Evolutionary conservation across 306 rosid genomes (phyloP).

Genomic region (Amphicarpaea edgeworthii): DNA sequence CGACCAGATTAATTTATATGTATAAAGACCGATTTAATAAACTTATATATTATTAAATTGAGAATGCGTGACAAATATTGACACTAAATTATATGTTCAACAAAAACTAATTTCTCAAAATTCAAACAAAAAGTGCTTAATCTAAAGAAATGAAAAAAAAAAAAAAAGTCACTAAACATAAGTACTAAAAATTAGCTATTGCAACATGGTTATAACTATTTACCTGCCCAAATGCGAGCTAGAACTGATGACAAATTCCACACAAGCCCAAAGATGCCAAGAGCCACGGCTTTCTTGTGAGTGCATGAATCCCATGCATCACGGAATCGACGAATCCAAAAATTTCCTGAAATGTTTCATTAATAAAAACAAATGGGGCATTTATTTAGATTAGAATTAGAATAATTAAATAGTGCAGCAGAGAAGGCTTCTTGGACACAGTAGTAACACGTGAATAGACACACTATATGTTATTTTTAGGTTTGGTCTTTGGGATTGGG

Average conservation of each 20-base stretch:
- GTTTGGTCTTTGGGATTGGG: constrained; percentile 31
- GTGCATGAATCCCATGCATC: constrained; percentile 91
- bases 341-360: constrained; percentile 61
- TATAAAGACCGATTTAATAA: no score
- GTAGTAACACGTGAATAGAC: not conserved
- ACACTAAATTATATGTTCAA: no score
- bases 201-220: not conserved
- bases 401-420: not conserved
- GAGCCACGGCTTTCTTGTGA: constrained; percentile 75
- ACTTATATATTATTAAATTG: no score
- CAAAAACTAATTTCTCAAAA: not conserved
- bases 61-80: no score
- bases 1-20: no score
- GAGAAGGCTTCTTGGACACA: not conserved
- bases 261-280: constrained; percentile 65
- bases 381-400: not conserved
- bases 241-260: constrained; percentile 83
- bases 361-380: not conserved
- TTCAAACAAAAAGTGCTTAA: not conserved
- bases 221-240: constrained; percentile 97
- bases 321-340: constrained; percentile 76
- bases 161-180: not conserved
- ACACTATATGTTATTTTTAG: not conserved
- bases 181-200: not conserved
- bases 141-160: not conserved